phyloP scores from a whole-genome alignment of 805 yeast genomes.

The Monosporozyma unispora region DNA sequence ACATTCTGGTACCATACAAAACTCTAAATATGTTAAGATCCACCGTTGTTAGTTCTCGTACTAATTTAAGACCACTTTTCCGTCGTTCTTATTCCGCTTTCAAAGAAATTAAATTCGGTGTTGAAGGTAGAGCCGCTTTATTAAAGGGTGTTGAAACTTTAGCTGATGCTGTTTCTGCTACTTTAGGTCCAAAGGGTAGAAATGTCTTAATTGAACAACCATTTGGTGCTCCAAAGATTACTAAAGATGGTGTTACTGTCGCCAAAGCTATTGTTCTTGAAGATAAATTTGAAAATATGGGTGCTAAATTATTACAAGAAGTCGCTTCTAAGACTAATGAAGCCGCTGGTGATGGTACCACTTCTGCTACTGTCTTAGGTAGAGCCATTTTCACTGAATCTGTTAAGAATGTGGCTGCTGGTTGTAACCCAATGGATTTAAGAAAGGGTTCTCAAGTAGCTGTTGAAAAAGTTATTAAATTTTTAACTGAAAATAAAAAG shows the following conservation, averaged over 20 bases:
- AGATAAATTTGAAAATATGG: slow-evolving; percentile 93
- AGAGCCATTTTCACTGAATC: slow-evolving; percentile 92
- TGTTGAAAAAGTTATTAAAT: slow-evolving; percentile 84
- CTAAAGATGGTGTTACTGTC: slow-evolving; percentile 98
- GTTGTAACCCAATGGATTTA: slow-evolving; percentile 97
- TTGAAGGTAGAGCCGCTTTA: slow-evolving; percentile 92
- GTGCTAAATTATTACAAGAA: slow-evolving; percentile 90
- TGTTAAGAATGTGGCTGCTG: slow-evolving; percentile 95
- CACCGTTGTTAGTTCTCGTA: slow-evolving; percentile 11
- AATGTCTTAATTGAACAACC: slow-evolving; percentile 94
- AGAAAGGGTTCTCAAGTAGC: slow-evolving; percentile 97
- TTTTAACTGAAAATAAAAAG: slow-evolving; percentile 75
- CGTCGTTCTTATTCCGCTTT: slow-evolving; percentile 40
- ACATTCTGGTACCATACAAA: neutral
- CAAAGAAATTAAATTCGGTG: slow-evolving; percentile 94
- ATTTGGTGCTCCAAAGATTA: slow-evolving; percentile 94
- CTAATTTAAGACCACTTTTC: slow-evolving; percentile 10
- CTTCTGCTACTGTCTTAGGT: slow-evolving; percentile 94
- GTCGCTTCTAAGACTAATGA: slow-evolving; percentile 97
- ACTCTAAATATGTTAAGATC: slow-evolving; percentile 17
- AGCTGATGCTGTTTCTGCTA: slow-evolving; percentile 94
- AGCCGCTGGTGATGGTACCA: slow-evolving; percentile 97
- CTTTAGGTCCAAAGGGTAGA: slow-evolving; percentile 97
- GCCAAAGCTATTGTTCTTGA: slow-evolving; percentile 75
- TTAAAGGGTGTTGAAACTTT: slow-evolving; percentile 88